These are phyloP conservation scores for Corynespora cassiicola DNA, from an alignment of 2,329 filamentous ascomycete species.

Conservation along the genomic window DNA sequence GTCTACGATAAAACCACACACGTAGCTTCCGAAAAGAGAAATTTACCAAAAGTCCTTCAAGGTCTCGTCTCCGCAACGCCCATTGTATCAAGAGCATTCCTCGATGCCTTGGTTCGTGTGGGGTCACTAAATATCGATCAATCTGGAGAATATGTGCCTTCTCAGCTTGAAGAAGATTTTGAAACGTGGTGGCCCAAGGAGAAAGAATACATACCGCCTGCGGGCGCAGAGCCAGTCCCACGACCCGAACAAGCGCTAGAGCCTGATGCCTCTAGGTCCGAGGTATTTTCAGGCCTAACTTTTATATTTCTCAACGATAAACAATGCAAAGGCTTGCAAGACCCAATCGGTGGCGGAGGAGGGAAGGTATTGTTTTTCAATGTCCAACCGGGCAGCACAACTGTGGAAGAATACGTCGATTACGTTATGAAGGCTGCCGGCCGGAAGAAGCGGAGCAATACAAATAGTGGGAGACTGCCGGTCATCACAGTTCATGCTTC, in stretches of 20 bases:
- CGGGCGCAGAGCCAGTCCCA: constrained; percentile 76
- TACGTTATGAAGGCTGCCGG: constrained; percentile 79
- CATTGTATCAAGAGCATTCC: constrained; percentile 76
- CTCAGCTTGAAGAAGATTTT: constrained; percentile 79
- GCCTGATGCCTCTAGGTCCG: constrained; percentile 69
- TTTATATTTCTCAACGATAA: constrained; percentile 83
- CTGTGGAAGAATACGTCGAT: constrained; percentile 75
- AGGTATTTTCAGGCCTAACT: constrained; percentile 84
- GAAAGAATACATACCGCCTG: constrained; percentile 72
- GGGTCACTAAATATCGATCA: constrained; percentile 51
- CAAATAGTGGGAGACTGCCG: constrained; percentile 69
- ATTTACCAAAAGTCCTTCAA: constrained; percentile 85
- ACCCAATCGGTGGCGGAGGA: constrained; percentile 76
- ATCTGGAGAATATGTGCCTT: constrained; percentile 57
- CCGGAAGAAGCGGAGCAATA: constrained; percentile 72
- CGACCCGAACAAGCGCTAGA: constrained; percentile 73
- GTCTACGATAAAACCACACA: constrained; percentile 77
- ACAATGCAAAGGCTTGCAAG: constrained; percentile 78
- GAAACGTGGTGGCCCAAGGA: constrained; percentile 79
- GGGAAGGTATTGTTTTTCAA: constrained; percentile 79
- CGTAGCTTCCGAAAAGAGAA: constrained; percentile 86
- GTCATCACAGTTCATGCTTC: constrained; percentile 80
- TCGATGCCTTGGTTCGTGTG: constrained; percentile 73
- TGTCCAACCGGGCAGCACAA: constrained; percentile 68
- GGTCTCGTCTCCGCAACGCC: constrained; percentile 81